A percentile compares a stretch with the other conserved stretches of the same genome.
Evolutionary conservation across 2,329 filamentous ascomycete species (phyloP).

Genomic region (Xylariaceae sp.): DNA sequence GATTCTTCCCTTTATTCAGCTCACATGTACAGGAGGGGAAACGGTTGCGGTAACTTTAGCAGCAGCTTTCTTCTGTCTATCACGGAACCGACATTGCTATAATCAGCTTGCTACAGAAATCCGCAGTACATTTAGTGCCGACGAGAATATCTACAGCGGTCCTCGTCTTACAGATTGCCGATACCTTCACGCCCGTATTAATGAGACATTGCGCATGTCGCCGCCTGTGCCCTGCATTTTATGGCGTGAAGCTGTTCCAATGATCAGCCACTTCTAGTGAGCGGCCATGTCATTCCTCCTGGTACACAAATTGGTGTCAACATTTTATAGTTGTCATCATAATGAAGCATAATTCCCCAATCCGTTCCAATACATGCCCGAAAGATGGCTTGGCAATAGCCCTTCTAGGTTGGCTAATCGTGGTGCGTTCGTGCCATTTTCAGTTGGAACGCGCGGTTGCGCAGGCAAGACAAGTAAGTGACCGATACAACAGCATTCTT

Average conservation of each 20-base stretch:
- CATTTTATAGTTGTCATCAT: conserved; percentile 36
- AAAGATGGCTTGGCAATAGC: conserved; percentile 32
- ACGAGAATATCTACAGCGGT: conserved; percentile 29
- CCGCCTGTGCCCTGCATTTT: conserved; percentile 39
- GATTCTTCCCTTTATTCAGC: background rate
- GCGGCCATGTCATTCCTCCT: conserved; percentile 29
- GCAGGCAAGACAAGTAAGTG: conserved; percentile 27
- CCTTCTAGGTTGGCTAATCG: conserved; percentile 22
- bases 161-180: conserved; percentile 32
- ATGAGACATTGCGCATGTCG: conserved; percentile 39
- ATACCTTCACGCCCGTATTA: conserved; percentile 34
- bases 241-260: conserved; percentile 24
- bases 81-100: conserved; percentile 28
- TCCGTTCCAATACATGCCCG: conserved; percentile 29
- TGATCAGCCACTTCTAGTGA: conserved; percentile 19
- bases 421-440: conserved; percentile 33
- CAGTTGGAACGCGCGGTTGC: conserved; percentile 35
- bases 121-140: conserved; percentile 32
- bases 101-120: conserved; percentile 31
- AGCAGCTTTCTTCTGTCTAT: conserved; percentile 34
- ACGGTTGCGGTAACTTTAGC: background rate
- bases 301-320: conserved; percentile 34
- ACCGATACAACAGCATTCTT: background rate
- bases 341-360: conserved; percentile 29
- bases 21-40: background rate